These are phyloP conservation scores for Astrothelium subdiscretum DNA, from an alignment of 495 filamentous ascomycete genomes.

Conservation along the genomic window DNA sequence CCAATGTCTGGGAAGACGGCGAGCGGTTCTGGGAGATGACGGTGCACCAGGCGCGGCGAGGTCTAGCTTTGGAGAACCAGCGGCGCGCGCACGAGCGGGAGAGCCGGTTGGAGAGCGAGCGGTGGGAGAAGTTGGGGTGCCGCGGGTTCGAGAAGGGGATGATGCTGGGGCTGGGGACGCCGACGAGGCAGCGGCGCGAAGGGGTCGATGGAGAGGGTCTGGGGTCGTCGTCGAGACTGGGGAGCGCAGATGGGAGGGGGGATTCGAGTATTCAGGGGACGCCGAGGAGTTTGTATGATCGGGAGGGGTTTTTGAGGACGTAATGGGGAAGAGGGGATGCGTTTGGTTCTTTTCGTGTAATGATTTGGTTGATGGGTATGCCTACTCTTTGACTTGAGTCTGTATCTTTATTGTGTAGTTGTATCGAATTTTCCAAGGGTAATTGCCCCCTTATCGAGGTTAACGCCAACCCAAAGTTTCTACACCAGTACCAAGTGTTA, in stretches of 20 bases:
- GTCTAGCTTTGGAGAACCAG: not conserved
- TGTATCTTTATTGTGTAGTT: not conserved
- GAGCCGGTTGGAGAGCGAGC: not conserved
- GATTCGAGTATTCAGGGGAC: slow-evolving; percentile 12
- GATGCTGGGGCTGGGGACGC: not conserved
- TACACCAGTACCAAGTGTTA: slow-evolving; percentile 29
- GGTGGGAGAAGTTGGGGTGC: not conserved
- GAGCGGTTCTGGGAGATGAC: slow-evolving; percentile 16
- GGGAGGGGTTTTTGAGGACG: slow-evolving; percentile 35
- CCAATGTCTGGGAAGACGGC: slow-evolving; percentile 21
- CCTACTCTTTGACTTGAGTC: not conserved
- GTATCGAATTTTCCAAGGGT: too few species aligned
- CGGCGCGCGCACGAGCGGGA: not conserved
- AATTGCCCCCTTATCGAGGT: too few species aligned
- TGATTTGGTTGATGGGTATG: not conserved
- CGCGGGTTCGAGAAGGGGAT: too few species aligned
- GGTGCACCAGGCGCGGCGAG: not conserved
- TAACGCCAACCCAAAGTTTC: not conserved
- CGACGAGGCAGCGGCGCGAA: not conserved
- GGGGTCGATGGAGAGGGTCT: not conserved
- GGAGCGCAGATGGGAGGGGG: slow-evolving; percentile 1
- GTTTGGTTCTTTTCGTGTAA: not conserved
- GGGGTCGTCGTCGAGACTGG: slow-evolving; percentile 5
- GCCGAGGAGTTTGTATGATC: slow-evolving; percentile 29
- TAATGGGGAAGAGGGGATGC: slow-evolving; percentile 22